These are phyloP conservation scores for Fusarium burgessii DNA, from an alignment of 2,329 filamentous ascomycete genomes.

Conservation along the genomic window DNA sequence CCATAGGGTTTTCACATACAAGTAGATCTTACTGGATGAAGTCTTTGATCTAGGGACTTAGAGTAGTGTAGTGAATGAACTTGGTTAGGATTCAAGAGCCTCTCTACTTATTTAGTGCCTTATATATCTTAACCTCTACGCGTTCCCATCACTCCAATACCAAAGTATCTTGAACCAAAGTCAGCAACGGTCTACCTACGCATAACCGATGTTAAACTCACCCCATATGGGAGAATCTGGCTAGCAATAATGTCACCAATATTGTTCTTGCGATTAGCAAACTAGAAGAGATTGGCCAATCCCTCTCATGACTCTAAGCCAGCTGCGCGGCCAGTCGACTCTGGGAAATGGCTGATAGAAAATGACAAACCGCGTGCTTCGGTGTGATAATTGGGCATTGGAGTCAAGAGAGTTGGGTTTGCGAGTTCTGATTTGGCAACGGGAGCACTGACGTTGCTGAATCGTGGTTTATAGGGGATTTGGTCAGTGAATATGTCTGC, in stretches of 20 bases:
- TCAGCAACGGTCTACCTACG: neutral
- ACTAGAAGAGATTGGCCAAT: neutral
- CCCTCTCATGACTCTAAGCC: neutral
- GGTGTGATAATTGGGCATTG: neutral
- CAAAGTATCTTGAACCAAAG: neutral
- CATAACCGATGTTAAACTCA: fast-evolving
- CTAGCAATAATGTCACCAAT: neutral
- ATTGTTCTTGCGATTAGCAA: neutral
- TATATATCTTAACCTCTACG: neutral
- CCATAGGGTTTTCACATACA: too few relatives aligned
- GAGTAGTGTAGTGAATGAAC: neutral
- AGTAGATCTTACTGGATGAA: too few relatives aligned
- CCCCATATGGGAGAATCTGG: neutral
- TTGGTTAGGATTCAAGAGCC: too few relatives aligned
- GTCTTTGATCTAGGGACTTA: too few relatives aligned
- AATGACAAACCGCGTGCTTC: neutral
- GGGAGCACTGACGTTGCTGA: neutral
- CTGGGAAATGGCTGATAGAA: neutral
- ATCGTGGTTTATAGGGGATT: neutral
- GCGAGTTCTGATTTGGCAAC: neutral
- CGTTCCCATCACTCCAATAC: neutral
- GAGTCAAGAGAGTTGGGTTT: neutral
- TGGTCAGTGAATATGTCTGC: neutral
- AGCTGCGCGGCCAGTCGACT: neutral
- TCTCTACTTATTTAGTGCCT: neutral